phyloP scores from a whole-genome alignment of 257 asterid genomes.

The Solanum neorickii region DNA sequence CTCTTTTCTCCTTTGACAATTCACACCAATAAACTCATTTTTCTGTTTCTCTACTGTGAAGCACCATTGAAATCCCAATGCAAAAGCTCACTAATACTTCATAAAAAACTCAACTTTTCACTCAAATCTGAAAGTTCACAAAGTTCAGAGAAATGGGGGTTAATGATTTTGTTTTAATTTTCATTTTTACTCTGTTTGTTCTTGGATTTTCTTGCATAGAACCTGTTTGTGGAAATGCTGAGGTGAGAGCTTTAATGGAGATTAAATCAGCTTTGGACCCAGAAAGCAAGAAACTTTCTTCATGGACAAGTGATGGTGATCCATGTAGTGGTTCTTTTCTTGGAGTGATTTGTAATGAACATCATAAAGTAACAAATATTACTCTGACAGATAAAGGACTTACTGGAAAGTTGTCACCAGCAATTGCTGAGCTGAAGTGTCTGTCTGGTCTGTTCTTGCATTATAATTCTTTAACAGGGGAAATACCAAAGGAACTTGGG shows the following conservation, averaged over 20 bases:
- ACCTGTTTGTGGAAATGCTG: constrained; percentile 41
- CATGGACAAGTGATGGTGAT: constrained; percentile 68
- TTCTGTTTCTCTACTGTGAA: background rate
- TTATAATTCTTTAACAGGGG: constrained; percentile 72
- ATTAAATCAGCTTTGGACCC: constrained; percentile 78
- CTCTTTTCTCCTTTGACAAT: background rate
- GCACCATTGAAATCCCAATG: background rate
- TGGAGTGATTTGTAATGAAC: constrained; percentile 84
- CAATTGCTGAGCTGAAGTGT: constrained; percentile 73
- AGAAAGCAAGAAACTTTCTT: constrained; percentile 32
- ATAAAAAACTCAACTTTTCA: background rate
- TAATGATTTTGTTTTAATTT: background rate
- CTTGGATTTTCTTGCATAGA: constrained; percentile 16
- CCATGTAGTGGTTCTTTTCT: constrained; percentile 65
- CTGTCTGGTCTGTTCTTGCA: constrained; percentile 78
- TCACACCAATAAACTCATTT: background rate
- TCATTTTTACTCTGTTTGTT: constrained; percentile 12
- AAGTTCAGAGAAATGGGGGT: constrained; percentile 21
- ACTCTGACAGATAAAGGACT: constrained; percentile 58
- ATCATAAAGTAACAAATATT: constrained; percentile 69
- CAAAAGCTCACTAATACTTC: background rate
- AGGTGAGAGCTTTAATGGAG: constrained; percentile 71
- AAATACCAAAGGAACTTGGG: constrained; percentile 70
- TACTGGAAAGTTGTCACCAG: constrained; percentile 75
- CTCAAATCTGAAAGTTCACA: background rate